Percentiles rank a stretch among this genome's conserved stretches.
These are phyloP conservation scores for Ophiostoma sp. DNA, from an alignment of 2,329 filamentous ascomycete genomes.

Conservation along the genomic window DNA sequence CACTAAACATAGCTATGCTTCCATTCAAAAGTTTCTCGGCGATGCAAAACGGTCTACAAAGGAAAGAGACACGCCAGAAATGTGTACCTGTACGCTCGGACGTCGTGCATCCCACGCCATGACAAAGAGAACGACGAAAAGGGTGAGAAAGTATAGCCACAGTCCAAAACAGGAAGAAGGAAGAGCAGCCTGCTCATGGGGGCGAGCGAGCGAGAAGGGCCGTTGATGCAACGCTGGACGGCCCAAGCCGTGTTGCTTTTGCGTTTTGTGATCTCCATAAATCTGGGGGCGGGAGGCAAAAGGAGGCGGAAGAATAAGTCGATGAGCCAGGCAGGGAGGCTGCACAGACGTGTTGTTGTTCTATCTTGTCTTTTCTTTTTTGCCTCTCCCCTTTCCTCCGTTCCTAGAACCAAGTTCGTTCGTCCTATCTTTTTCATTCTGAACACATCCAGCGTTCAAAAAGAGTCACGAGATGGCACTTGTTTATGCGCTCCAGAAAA, in stretches of 20 bases:
- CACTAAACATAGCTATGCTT: background rate
- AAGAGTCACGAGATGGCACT: constrained; percentile 1
- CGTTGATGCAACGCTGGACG: constrained; percentile 17
- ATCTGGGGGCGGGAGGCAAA: constrained; percentile 13
- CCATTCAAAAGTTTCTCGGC: background rate
- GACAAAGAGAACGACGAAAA: background rate
- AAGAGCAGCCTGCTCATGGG: background rate
- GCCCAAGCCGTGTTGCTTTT: constrained; percentile 16
- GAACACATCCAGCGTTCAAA: background rate
- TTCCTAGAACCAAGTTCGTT: background rate
- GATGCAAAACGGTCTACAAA: background rate
- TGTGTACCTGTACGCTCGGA: constrained; percentile 7
- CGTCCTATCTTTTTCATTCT: constrained; percentile 3
- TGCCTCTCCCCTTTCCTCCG: background rate
- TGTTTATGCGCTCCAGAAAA: constrained; percentile 18
- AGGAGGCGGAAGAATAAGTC: background rate
- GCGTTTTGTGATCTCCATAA: constrained; percentile 17
- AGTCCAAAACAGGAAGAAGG: background rate
- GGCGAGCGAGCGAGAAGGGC: background rate
- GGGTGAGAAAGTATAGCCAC: background rate
- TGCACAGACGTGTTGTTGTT: background rate
- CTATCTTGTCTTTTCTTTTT: background rate
- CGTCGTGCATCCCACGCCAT: background rate
- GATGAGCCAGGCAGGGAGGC: background rate
- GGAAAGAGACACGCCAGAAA: background rate